Evolutionary conservation across 306 rosid species (phyloP).

Genomic region (Erythrophleum fordii): DNA sequence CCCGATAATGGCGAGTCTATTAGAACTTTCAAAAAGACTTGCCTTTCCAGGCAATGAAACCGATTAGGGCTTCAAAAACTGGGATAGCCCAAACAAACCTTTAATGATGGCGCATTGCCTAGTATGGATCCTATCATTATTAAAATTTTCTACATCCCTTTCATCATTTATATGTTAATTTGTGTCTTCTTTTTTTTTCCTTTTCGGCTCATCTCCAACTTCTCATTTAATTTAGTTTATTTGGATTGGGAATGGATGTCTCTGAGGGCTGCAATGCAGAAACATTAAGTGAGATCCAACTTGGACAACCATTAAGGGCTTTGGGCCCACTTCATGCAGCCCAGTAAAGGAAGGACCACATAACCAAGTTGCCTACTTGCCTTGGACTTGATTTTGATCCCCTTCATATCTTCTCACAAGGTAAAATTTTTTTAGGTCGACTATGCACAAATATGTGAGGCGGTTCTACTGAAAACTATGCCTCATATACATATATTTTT

Average conservation of each 20-base stretch:
- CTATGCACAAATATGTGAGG: no score
- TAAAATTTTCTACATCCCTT: neutral
- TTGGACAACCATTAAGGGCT: neutral
- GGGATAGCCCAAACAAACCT: neutral
- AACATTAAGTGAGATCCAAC: neutral
- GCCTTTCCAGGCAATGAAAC: no score
- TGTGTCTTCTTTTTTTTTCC: no score
- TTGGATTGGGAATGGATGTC: neutral
- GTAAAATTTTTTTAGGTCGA: no score
- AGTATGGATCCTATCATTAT: neutral
- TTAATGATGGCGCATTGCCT: no score
- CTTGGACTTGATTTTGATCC: neutral
- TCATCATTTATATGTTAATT: no score
- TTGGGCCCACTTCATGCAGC: neutral
- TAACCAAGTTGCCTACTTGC: neutral
- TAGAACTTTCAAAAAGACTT: no score
- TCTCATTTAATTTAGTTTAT: neutral
- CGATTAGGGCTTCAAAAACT: no score
- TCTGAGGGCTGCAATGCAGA: neutral
- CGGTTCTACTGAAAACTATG: no score
- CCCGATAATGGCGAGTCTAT: no score
- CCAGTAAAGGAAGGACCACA: neutral
- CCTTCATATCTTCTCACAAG: neutral
- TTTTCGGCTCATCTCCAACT: neutral
- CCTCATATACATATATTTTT: no score